These are phyloP conservation scores for Cephaloascus fragrans DNA, from an alignment of 805 yeast species.

Conservation along the genomic window DNA sequence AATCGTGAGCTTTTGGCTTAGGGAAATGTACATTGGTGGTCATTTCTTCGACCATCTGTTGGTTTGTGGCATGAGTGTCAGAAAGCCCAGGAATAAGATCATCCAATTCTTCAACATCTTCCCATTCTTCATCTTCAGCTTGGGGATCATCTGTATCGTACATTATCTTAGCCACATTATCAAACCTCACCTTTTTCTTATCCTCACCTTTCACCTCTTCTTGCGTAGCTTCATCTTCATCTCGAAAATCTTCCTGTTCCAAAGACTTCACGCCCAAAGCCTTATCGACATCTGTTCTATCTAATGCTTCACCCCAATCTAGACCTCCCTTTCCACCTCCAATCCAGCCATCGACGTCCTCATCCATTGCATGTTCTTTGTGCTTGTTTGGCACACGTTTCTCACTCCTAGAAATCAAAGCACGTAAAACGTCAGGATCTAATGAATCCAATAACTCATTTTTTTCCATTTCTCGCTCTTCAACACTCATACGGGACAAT, in stretches of 20 bases:
- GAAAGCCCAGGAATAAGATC: slow-evolving; percentile 39
- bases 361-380: slow-evolving; percentile 10
- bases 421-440: slow-evolving; percentile 59
- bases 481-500: slow-evolving; percentile 51
- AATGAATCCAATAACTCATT: slow-evolving; percentile 57
- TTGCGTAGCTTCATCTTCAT: slow-evolving; percentile 1
- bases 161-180: slow-evolving; percentile 17
- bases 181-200: slow-evolving; percentile 21
- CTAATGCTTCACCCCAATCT: slow-evolving; percentile 18
- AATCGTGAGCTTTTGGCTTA: slow-evolving; percentile 35
- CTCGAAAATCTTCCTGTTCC: slow-evolving; percentile 1
- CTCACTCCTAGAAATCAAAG: slow-evolving; percentile 47
- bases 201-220: slow-evolving; percentile 5
- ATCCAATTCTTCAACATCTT: slow-evolving; percentile 38
- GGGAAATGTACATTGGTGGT: slow-evolving; percentile 55
- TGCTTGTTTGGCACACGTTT: no score
- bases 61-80: slow-evolving; percentile 26
- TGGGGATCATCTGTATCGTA: slow-evolving; percentile 15
- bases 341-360: slow-evolving; percentile 22
- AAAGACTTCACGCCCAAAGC: slow-evolving; percentile 22
- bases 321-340: slow-evolving; percentile 29
- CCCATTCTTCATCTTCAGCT: slow-evolving; percentile 33
- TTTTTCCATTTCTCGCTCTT: slow-evolving; percentile 54
- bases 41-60: slow-evolving; percentile 32
- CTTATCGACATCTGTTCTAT: slow-evolving; percentile 22